Conservation (phyloP, 768 basidiomycete species). For the Saitozyma sp. region DNA sequence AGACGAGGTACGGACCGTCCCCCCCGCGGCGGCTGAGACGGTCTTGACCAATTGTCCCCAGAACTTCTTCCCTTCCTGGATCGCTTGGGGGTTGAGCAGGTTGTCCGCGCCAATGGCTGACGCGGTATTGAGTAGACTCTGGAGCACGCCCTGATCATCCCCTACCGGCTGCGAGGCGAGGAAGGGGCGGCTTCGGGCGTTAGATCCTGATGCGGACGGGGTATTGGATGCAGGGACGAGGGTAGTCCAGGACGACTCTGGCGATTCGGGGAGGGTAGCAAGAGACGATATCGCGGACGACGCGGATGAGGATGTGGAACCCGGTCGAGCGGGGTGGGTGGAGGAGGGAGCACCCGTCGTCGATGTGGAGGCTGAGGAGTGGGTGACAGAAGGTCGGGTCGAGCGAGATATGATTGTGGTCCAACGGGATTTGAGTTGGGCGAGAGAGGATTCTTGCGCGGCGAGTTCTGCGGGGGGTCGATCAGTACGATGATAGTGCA, state of each 20-base stretch:
- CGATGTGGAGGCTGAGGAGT: not conserved
- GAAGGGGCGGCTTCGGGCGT: not conserved
- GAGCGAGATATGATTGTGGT: slow-evolving; percentile 36
- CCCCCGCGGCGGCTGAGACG: slow-evolving; percentile 40
- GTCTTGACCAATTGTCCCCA: slow-evolving; percentile 41
- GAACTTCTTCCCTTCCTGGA: slow-evolving; percentile 39
- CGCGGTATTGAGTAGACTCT: slow-evolving; percentile 6
- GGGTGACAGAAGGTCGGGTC: slow-evolving; percentile 11
- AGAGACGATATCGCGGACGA: not conserved
- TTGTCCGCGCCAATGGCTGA: slow-evolving; percentile 13
- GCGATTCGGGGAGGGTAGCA: not conserved
- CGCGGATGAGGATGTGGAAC: slow-evolving; percentile 1
- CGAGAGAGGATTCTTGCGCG: slow-evolving; percentile 35
- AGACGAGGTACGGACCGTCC: slow-evolving; percentile 27
- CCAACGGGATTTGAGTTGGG: slow-evolving; percentile 37
- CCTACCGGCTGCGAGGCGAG: not conserved
- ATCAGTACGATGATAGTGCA: not conserved
- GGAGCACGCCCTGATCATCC: slow-evolving; percentile 7
- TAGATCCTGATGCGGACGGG: not conserved
- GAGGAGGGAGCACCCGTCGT: slow-evolving; percentile 1
- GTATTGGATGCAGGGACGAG: not conserved
- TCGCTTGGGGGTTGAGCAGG: slow-evolving; percentile 17
- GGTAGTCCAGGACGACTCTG: not conserved
- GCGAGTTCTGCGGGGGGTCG: slow-evolving; percentile 24
- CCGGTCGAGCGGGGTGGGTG: no score